A percentile compares a stretch with the other conserved stretches of the same genome.
Evolutionary conservation across 2,329 filamentous ascomycete genomes (phyloP).

Genomic region (Nakataea oryzae): DNA sequence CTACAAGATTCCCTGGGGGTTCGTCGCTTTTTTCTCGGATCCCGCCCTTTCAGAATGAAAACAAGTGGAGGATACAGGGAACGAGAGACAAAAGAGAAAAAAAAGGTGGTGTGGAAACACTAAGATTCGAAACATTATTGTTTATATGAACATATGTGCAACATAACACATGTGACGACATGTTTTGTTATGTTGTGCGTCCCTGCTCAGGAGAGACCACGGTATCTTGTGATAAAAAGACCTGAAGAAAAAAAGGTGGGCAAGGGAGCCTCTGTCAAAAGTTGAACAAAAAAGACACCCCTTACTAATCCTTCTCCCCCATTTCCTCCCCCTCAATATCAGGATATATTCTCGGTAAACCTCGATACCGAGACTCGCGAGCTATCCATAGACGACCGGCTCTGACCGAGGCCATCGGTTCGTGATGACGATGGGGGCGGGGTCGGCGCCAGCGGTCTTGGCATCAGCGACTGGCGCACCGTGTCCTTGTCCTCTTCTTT

Average conservation of each 20-base stretch:
- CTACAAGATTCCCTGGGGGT: not conserved
- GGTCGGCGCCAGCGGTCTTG: not conserved
- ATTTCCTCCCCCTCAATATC: not conserved
- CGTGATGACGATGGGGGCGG: not conserved
- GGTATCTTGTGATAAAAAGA: not conserved
- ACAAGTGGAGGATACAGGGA: not conserved
- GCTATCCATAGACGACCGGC: slow-evolving; percentile 9
- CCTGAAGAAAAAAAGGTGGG: not conserved
- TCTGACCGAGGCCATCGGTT: slow-evolving; percentile 10
- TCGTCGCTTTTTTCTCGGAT: not conserved
- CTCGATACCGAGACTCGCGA: slow-evolving; percentile 12
- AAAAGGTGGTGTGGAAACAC: not conserved
- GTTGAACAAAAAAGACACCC: not conserved
- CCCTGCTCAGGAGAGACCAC: not conserved
- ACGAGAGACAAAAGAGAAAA: not conserved
- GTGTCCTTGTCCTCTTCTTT: not conserved
- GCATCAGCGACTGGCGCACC: not conserved
- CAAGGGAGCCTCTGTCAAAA: not conserved
- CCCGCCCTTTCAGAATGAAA: not conserved
- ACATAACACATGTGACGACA: not conserved
- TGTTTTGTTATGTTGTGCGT: not conserved
- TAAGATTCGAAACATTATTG: not conserved
- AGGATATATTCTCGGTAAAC: slow-evolving; percentile 11
- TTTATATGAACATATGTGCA: not conserved
- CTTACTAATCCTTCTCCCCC: too few species aligned